Percentiles rank a stretch among this genome's conserved stretches.
Evolutionary conservation across 2,329 filamentous ascomycete genomes (phyloP).

Genomic region (Fusarium denticulatum): DNA sequence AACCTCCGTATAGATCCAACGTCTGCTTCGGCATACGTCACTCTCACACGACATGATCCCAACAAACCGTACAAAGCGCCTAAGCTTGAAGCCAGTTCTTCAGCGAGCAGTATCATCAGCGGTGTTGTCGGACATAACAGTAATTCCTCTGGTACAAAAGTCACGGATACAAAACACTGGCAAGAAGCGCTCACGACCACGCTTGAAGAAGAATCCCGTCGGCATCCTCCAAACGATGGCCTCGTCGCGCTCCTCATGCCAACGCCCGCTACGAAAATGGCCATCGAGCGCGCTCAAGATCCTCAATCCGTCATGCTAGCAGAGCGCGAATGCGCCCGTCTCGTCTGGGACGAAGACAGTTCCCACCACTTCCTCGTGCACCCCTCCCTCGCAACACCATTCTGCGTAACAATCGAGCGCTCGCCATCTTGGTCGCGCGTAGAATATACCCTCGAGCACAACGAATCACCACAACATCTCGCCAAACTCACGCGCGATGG

Average conservation of each 20-base stretch:
- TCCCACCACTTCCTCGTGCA: slow-evolving; percentile 70
- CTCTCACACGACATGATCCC: slow-evolving; percentile 69
- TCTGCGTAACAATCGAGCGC: slow-evolving; percentile 68
- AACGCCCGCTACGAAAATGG: slow-evolving; percentile 69
- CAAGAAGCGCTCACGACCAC: slow-evolving; percentile 67
- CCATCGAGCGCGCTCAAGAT: slow-evolving; percentile 68
- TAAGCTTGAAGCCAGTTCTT: slow-evolving; percentile 39
- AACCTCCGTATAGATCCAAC: slow-evolving; percentile 71
- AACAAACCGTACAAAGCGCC: slow-evolving; percentile 64
- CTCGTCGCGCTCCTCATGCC: slow-evolving; percentile 77
- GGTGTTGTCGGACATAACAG: slow-evolving; percentile 45
- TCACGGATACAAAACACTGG: slow-evolving; percentile 60
- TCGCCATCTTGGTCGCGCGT: slow-evolving; percentile 68
- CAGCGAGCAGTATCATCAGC: slow-evolving; percentile 45
- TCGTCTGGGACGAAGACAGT: slow-evolving; percentile 76
- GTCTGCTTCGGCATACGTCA: slow-evolving; percentile 69
- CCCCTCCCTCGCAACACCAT: slow-evolving; percentile 70
- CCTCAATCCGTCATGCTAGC: slow-evolving; percentile 69
- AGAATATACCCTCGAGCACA: slow-evolving; percentile 73
- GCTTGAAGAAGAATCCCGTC: slow-evolving; percentile 64
- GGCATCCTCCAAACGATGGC: slow-evolving; percentile 67
- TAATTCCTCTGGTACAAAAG: slow-evolving; percentile 39
- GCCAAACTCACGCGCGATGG: slow-evolving; percentile 70
- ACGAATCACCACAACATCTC: slow-evolving; percentile 68
- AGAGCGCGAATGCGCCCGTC: slow-evolving; percentile 73